Base-by-base conservation (phyloP, 352 stramenopile species). In the Phytophthora palmivora region DNA sequence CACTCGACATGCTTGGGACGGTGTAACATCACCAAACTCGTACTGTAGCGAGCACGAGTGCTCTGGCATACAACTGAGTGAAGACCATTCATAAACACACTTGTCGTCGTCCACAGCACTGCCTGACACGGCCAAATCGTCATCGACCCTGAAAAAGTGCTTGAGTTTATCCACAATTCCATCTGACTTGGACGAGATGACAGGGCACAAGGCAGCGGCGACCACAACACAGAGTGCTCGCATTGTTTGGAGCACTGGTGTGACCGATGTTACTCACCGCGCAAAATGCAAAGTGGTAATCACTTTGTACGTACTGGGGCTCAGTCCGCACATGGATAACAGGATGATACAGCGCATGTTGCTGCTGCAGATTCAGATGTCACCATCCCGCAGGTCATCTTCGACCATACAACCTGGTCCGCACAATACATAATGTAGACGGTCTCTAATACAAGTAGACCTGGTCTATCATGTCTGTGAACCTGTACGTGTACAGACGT, bases 1-100 rank as follows among this genome's bases (percentile, higher is more conserved):
- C 19, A 76, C 64, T 30, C 74, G 74, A 44, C 74, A 83, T 4
- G 72, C 73, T 54, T 84, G 71, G 26, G 50, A 67, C 26, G 26
- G 26, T 8, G 26, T 32, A 32, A 8, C 8, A 32, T 32, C 26
- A 8, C 26, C 26, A 32, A 32, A 32, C 8, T 32, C 26, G 8
- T 32, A 32, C 8, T 32, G 26, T 32, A 32, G 8, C 4, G 26
- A 32, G 26, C 26, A 32, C 26, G 26, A 32, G 26, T 32, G 26
- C 8, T 32, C 26, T 4, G 26, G 26, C 26, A 32, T 8, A 8
- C 26, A 32, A 8, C 26, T 32, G 4, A 32, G 26, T 8, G 26
- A 32, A 4, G 26, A 32, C 26, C 26, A 32, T 32, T 32, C 8
- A 32, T 32, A 32, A 32, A 32, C 26, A 8, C 26, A 32, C 26